These are phyloP conservation scores for Ustilago bromivora DNA, from an alignment of 1,284 basidiomycete genomes.

Conservation along the genomic window DNA sequence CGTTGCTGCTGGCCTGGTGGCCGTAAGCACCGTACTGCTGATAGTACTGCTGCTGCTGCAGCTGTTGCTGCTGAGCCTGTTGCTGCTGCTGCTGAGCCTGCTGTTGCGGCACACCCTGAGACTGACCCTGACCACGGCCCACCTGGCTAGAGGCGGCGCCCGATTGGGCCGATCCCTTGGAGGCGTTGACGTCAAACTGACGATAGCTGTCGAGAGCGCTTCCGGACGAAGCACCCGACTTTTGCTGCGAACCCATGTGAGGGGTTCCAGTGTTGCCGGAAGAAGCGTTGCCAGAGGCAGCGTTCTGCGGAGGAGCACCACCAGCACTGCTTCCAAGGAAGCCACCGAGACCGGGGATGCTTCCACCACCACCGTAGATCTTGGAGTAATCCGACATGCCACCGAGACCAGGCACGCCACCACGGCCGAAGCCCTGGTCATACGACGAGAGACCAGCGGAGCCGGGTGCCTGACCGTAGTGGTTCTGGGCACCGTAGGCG, in stretches of 20 bases:
- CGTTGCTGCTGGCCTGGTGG: conserved; percentile 59
- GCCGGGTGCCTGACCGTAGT: conserved; percentile 56
- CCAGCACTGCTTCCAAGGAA: conserved; percentile 52
- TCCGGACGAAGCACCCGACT: conserved; percentile 46
- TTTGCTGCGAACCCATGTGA: conserved; percentile 54
- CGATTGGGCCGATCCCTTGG: conserved; percentile 38
- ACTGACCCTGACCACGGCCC: conserved; percentile 45
- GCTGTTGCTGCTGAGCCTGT: conserved; percentile 54
- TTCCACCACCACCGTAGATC: conserved; percentile 59
- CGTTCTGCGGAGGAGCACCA: conserved; percentile 49
- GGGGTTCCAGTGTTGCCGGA: conserved; percentile 47
- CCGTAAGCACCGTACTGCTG: conserved; percentile 65
- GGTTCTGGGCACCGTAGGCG: conserved; percentile 59
- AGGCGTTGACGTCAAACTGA: conserved; percentile 50
- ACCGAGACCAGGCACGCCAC: conserved; percentile 50
- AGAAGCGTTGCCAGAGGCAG: conserved; percentile 33
- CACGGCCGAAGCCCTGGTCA: conserved; percentile 65
- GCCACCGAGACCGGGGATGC: conserved; percentile 57
- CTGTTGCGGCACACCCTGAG: conserved; percentile 41
- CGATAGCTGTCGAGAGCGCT: conserved; percentile 53
- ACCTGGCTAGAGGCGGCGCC: conserved; percentile 37
- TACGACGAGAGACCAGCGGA: conserved; percentile 50
- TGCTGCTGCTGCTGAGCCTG: conserved; percentile 52
- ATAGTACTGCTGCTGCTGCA: conserved; percentile 66
- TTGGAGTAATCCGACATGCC: conserved; percentile 63